These are phyloP conservation scores for Colletotrichum sidae DNA, from an alignment of 2,329 filamentous ascomycete genomes.

Conservation along the genomic window DNA sequence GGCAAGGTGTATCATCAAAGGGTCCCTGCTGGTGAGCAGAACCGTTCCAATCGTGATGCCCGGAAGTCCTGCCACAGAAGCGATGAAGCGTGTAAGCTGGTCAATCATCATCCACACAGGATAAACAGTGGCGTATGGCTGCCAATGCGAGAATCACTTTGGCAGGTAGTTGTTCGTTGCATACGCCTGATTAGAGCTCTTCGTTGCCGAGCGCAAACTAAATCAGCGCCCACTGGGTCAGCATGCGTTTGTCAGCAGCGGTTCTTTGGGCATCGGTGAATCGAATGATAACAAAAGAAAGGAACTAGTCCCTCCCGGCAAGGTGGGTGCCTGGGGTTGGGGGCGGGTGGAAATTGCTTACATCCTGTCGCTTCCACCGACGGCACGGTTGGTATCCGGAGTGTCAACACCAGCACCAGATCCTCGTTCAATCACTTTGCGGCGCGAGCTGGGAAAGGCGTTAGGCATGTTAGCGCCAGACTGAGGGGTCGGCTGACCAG, in stretches of 20 bases:
- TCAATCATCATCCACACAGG: conserved; percentile 40
- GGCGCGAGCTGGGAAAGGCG: conserved; percentile 81
- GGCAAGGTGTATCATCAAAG: conserved; percentile 40
- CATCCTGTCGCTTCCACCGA: conserved; percentile 91
- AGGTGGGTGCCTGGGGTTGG: conserved; percentile 76
- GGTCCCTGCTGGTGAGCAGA: conserved; percentile 36
- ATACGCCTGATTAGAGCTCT: conserved; percentile 67
- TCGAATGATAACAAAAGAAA: too few species aligned
- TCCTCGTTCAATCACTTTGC: conserved; percentile 83
- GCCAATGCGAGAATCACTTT: conserved; percentile 52
- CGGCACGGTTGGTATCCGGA: conserved; percentile 79
- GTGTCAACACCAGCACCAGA: conserved; percentile 70
- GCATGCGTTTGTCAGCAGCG: conserved; percentile 78
- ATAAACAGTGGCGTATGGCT: conserved; percentile 39
- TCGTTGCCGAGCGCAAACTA: conserved; percentile 87
- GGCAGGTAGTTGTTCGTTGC: conserved; percentile 55
- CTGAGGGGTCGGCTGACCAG: conserved; percentile 68
- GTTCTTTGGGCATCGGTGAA: conserved; percentile 70
- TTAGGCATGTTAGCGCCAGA: conserved; percentile 76
- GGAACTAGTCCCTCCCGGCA: conserved; percentile 51
- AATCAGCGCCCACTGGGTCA: conserved; percentile 85
- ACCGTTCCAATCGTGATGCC: conserved; percentile 37
- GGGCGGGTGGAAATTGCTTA: conserved; percentile 76
- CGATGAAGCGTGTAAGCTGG: conserved; percentile 26
- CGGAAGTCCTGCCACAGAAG: conserved; percentile 35